phyloP scores from a whole-genome alignment of 1,284 basidiomycete genomes.

The Boletus subluridellus region DNA sequence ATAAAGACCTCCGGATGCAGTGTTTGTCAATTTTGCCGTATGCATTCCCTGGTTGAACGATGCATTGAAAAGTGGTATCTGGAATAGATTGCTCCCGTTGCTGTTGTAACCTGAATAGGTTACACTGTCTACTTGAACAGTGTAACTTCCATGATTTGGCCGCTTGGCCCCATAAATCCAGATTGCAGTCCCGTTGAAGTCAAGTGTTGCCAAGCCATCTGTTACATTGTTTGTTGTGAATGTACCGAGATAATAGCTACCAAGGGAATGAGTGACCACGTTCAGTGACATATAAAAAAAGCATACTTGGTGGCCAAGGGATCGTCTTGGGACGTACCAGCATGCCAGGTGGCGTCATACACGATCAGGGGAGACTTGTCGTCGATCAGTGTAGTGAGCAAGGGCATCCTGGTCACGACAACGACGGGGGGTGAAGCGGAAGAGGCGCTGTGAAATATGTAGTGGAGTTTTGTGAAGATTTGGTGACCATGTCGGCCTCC shows the following conservation, averaged over 20 bases:
- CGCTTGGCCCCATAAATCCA: slow-evolving; percentile 36
- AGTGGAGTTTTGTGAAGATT: neutral
- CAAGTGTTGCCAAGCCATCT: slow-evolving; percentile 28
- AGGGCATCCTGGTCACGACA: slow-evolving; percentile 22
- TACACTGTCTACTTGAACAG: slow-evolving; percentile 31
- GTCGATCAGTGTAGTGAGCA: slow-evolving; percentile 26
- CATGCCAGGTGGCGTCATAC: slow-evolving; percentile 27
- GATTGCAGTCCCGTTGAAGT: slow-evolving; percentile 38
- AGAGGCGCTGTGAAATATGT: neutral
- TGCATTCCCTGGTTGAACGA: slow-evolving; percentile 31
- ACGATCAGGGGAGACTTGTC: slow-evolving; percentile 33
- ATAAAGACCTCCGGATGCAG: slow-evolving; percentile 16
- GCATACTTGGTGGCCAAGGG: slow-evolving; percentile 17
- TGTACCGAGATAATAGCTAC: slow-evolving; percentile 34
- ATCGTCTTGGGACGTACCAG: slow-evolving; percentile 19
- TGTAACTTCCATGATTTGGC: slow-evolving; percentile 34
- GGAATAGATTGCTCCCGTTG: slow-evolving; percentile 19
- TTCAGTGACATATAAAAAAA: neutral
- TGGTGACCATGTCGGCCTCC: neutral
- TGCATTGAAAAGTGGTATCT: slow-evolving; percentile 30
- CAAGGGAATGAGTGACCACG: neutral
- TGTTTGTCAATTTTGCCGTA: slow-evolving; percentile 31
- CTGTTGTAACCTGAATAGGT: slow-evolving; percentile 13
- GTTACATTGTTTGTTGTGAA: slow-evolving; percentile 31
- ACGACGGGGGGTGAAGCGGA: neutral